Evolutionary conservation across 2,329 filamentous ascomycete genomes (phyloP).

Genomic region (Lecanicillium sp.): DNA sequence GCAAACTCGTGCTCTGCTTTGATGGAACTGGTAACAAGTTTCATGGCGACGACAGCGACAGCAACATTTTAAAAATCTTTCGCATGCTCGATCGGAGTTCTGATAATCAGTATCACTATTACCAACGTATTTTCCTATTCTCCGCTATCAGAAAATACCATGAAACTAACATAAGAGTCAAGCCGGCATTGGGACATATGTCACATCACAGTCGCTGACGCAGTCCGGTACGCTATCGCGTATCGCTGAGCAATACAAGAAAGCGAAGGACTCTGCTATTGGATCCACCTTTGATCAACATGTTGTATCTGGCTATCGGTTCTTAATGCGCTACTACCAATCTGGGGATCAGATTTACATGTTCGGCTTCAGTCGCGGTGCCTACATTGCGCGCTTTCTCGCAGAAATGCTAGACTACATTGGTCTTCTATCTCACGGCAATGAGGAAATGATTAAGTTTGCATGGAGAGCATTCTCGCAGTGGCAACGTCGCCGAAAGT

Average conservation of each 20-base stretch:
- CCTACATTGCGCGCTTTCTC: slow-evolving; percentile 68
- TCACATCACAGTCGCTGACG: slow-evolving; percentile 53
- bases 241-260: slow-evolving; percentile 60
- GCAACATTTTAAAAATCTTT: slow-evolving; percentile 65
- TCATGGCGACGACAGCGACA: slow-evolving; percentile 55
- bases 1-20: slow-evolving; percentile 55
- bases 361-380: slow-evolving; percentile 68
- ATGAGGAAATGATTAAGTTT: slow-evolving; percentile 79
- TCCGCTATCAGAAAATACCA: background rate
- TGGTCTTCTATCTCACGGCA: slow-evolving; percentile 71
- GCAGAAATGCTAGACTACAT: slow-evolving; percentile 83
- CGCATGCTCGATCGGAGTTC: slow-evolving; percentile 61
- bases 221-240: slow-evolving; percentile 51
- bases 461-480: slow-evolving; percentile 77
- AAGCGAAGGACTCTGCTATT: slow-evolving; percentile 72
- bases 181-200: slow-evolving; percentile 69
- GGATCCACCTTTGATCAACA: slow-evolving; percentile 77
- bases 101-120: slow-evolving; percentile 57
- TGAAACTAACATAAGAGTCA: slow-evolving; percentile 7
- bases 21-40: slow-evolving; percentile 61
- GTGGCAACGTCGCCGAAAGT: slow-evolving; percentile 65
- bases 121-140: slow-evolving; percentile 43
- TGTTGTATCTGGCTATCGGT: slow-evolving; percentile 76
- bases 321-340: slow-evolving; percentile 68
- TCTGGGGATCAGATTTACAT: slow-evolving; percentile 62